A percentile compares a stretch with the other conserved stretches of the same genome.
These are phyloP conservation scores for Suillus hirtellus DNA, from an alignment of 768 basidiomycete species.

Conservation along the genomic window DNA sequence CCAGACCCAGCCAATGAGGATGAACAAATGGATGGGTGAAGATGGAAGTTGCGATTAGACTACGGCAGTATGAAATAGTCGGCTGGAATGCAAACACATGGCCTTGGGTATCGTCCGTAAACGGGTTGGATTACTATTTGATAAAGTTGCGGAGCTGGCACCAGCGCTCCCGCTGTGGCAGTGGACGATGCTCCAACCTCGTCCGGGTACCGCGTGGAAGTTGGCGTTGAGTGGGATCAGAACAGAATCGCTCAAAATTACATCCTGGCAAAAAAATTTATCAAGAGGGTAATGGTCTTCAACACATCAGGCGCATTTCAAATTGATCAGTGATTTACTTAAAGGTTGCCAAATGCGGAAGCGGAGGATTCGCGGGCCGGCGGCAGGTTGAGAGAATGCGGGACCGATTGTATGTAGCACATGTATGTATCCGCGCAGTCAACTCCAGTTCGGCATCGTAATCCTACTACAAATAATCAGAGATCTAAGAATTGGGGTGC, in stretches of 20 bases:
- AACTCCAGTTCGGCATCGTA: not conserved
- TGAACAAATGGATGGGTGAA: slow-evolving; percentile 2
- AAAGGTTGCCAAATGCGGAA: not conserved
- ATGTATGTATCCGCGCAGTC: too few relatives aligned
- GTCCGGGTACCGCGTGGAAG: not conserved
- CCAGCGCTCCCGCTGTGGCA: slow-evolving; percentile 7
- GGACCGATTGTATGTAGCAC: too few relatives aligned
- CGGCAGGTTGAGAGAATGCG: not conserved
- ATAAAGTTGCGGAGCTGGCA: slow-evolving; percentile 10
- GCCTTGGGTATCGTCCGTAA: slow-evolving; percentile 8
- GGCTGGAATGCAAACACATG: slow-evolving; percentile 12
- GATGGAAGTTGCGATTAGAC: slow-evolving; percentile 2
- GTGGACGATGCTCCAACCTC: not conserved
- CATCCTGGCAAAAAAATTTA: not conserved
- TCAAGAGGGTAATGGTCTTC: not conserved
- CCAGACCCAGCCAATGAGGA: not conserved
- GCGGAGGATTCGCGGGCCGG: not conserved
- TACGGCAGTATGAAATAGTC: not conserved
- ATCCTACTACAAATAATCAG: too few relatives aligned
- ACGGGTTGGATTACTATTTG: slow-evolving; percentile 14
- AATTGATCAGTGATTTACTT: not conserved
- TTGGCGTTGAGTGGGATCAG: not conserved
- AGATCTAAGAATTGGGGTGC: not conserved
- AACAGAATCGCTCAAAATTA: not conserved
- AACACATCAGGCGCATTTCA: not conserved